Percentiles rank a stretch among this genome's conserved stretches.
Conservation (phyloP, 2,329 filamentous ascomycete species). For the Arthrobotrys pseudoclavata region DNA sequence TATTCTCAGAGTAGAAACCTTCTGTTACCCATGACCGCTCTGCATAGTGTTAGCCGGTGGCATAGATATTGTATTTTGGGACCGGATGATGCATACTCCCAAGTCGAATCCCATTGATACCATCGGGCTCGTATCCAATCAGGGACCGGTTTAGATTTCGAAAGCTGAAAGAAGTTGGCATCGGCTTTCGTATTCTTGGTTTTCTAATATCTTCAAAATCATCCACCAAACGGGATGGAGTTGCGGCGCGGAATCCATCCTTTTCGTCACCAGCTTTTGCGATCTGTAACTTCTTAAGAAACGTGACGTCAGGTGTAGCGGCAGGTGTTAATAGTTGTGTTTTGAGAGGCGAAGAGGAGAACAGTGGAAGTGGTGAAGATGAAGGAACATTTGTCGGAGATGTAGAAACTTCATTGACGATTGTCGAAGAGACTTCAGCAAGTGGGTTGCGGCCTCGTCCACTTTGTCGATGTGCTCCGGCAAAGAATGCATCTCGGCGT, state of each 20-base stretch:
- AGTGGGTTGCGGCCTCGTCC: conserved; percentile 46
- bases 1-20: conserved; percentile 51
- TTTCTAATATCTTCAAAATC: conserved; percentile 56
- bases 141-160: conserved; percentile 43
- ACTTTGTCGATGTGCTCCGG: conserved; percentile 41
- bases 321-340: conserved; percentile 51
- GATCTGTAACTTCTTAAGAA: conserved; percentile 56
- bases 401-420: conserved; percentile 47
- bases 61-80: background rate
- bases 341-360: conserved; percentile 55
- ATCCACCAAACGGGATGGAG: conserved; percentile 40
- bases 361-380: conserved; percentile 41
- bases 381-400: conserved; percentile 36
- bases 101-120: conserved; percentile 45
- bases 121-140: conserved; percentile 50
- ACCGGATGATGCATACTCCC: conserved; percentile 29
- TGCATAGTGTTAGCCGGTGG: conserved; percentile 6
- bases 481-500: conserved; percentile 57
- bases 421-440: conserved; percentile 39
- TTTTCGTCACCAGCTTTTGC: conserved; percentile 22
- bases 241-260: conserved; percentile 10
- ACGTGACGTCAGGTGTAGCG: conserved; percentile 55
- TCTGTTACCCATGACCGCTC: conserved; percentile 49
- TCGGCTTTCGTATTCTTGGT: conserved; percentile 45
- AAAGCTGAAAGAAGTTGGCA: conserved; percentile 53